Percentiles rank a stretch among this genome's conserved stretches.
phyloP scores from a whole-genome alignment of 441 rosid species.

The Codiaeum variegatum region DNA sequence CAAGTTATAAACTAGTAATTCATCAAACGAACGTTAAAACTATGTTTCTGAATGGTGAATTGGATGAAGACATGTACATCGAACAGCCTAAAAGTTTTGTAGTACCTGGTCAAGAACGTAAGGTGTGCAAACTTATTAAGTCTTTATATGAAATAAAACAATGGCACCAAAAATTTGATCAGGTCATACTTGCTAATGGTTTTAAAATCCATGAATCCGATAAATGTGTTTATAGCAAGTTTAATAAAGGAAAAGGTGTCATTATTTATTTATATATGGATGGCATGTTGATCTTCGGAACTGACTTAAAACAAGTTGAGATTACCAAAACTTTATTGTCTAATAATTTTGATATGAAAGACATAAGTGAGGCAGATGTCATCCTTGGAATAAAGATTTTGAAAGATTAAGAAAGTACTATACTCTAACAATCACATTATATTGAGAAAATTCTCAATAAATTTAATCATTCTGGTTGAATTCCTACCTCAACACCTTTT shows the following conservation, averaged over 20 bases:
- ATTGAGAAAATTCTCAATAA: conserved; percentile 9
- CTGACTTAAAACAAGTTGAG: not conserved
- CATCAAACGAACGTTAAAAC: too few relatives aligned
- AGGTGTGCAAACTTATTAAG: conserved; percentile 15
- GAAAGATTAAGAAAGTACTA: not conserved
- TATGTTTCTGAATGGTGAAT: too few relatives aligned
- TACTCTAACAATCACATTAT: conserved; percentile 7
- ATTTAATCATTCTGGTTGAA: conserved; percentile 1
- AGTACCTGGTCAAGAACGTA: not conserved
- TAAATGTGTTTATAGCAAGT: conserved; percentile 18
- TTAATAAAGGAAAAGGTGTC: not conserved
- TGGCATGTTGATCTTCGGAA: conserved; percentile 20
- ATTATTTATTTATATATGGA: conserved; percentile 20
- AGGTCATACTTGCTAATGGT: conserved; percentile 3
- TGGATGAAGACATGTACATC: too few relatives aligned
- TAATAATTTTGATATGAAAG: conserved; percentile 18
- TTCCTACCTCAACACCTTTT: not conserved
- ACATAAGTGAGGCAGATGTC: conserved; percentile 11
- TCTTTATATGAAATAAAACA: conserved; percentile 21
- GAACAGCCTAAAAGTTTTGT: too few relatives aligned
- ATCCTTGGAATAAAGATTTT: not conserved
- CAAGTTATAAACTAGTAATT: too few relatives aligned
- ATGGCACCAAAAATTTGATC: conserved; percentile 24
- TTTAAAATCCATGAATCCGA: conserved; percentile 1
- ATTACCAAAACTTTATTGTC: conserved; percentile 15